Evolutionary conservation across 768 basidiomycete genomes (phyloP).

Genomic region (Boletus reticulatus): DNA sequence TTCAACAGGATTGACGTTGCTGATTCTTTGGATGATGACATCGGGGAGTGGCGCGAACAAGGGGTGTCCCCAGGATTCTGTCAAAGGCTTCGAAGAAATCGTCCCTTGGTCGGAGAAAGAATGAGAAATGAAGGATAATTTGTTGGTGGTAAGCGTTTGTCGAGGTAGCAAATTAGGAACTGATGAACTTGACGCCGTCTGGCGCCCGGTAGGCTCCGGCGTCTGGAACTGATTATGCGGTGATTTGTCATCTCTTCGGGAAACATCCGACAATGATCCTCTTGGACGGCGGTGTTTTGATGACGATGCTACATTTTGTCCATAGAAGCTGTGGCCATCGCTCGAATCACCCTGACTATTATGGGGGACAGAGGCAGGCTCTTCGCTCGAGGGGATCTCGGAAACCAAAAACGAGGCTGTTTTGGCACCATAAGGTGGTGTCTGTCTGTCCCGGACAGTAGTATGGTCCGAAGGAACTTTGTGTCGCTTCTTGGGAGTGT

Average conservation of each 20-base stretch:
- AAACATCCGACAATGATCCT: constrained; percentile 24
- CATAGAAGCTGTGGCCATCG: constrained; percentile 44
- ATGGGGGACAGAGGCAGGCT: constrained; percentile 12
- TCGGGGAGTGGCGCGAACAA: constrained; percentile 61
- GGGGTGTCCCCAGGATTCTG: constrained; percentile 60
- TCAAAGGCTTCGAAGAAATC: constrained; percentile 38
- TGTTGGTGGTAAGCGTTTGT: constrained; percentile 22
- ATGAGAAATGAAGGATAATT: constrained; percentile 46
- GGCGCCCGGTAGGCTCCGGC: constrained; percentile 25
- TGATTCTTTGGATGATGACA: constrained; percentile 52
- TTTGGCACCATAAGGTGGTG: constrained; percentile 43
- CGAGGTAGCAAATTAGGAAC: constrained; percentile 24
- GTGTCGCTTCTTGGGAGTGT: constrained; percentile 69
- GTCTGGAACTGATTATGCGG: constrained; percentile 15
- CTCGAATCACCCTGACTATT: constrained; percentile 24
- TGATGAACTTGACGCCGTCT: constrained; percentile 15
- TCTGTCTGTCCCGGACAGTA: constrained; percentile 35
- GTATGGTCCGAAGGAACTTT: constrained; percentile 48
- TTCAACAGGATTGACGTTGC: constrained; percentile 50
- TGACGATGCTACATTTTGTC: constrained; percentile 44
- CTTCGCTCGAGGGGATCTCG: constrained; percentile 36
- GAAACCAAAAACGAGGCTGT: constrained; percentile 49
- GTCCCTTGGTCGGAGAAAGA: constrained; percentile 38
- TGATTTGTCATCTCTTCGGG: constrained; percentile 17
- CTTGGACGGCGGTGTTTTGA: constrained; percentile 24